Conservation (phyloP, 2,329 filamentous ascomycete genomes). For the Epichloe hybrida region DNA sequence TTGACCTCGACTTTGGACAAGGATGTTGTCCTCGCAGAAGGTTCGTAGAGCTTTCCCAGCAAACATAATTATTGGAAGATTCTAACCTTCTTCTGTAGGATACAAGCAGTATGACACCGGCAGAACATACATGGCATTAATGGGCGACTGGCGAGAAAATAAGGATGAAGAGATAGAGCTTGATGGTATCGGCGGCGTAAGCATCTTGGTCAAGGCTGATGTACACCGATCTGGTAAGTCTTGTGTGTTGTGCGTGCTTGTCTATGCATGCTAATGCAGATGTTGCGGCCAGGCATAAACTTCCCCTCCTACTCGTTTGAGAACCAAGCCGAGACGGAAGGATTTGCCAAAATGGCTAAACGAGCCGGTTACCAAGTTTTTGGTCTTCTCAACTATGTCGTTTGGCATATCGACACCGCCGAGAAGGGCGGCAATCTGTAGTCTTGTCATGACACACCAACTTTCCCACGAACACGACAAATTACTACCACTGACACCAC, state of each 20-base stretch:
- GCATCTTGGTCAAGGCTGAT: conserved; percentile 94
- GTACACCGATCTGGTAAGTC: conserved; percentile 76
- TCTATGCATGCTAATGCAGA: conserved; percentile 11
- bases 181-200: conserved; percentile 93
- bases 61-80: neutral
- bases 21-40: conserved; percentile 78
- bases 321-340: conserved; percentile 97
- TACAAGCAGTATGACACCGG: conserved; percentile 91
- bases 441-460: neutral
- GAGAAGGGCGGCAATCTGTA: conserved; percentile 77
- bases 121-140: conserved; percentile 73
- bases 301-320: conserved; percentile 95
- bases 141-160: conserved; percentile 87
- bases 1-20: conserved; percentile 62
- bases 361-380: conserved; percentile 84
- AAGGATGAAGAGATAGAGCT: conserved; percentile 87
- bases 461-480: neutral
- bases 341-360: conserved; percentile 98
- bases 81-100: conserved; percentile 34
- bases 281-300: conserved; percentile 62
- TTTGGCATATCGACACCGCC: conserved; percentile 96
- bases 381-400: conserved; percentile 91
- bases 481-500: neutral
- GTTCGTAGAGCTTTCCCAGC: conserved; percentile 26
- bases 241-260: conserved; percentile 12